Conservation (phyloP, 306 rosid genomes). For the Lathyrus oleraceus region DNA sequence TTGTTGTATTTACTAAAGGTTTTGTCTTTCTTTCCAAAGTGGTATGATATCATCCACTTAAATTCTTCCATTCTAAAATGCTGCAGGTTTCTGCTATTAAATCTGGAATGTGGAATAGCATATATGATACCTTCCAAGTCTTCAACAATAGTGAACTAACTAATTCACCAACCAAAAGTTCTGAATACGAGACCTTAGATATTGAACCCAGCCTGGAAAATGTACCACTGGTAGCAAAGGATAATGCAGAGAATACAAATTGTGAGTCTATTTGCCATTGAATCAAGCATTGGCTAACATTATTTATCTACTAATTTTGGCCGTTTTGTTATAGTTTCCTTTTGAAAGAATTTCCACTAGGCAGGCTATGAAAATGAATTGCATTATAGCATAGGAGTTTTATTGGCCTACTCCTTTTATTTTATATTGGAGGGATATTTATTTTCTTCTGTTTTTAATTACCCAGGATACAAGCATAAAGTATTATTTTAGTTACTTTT, state of each 20-base stretch:
- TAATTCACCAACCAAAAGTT: constrained; percentile 43
- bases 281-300: constrained; percentile 23
- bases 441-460: constrained; percentile 19
- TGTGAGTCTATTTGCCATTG: constrained; percentile 52
- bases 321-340: constrained; percentile 8
- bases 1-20: background rate
- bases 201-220: constrained; percentile 61
- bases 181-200: constrained; percentile 57
- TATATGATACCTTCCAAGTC: constrained; percentile 75
- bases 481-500: background rate
- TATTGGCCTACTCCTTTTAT: constrained; percentile 1
- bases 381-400: constrained; percentile 10
- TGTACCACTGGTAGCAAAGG: constrained; percentile 28
- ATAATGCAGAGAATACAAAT: constrained; percentile 28
- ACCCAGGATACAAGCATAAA: background rate
- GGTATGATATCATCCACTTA: constrained; percentile 19
- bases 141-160: constrained; percentile 46
- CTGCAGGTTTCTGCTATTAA: constrained; percentile 75
- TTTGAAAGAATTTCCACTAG: constrained; percentile 9
- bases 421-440: constrained; percentile 10
- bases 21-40: background rate
- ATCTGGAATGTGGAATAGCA: constrained; percentile 83
- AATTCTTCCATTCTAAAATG: background rate
- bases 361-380: constrained; percentile 14
- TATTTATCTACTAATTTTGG: constrained; percentile 17